Evolutionary conservation across 768 basidiomycete genomes (phyloP), one percentile per base, ranked within the genome.

Genomic region (Podaxis sp.): DNA sequence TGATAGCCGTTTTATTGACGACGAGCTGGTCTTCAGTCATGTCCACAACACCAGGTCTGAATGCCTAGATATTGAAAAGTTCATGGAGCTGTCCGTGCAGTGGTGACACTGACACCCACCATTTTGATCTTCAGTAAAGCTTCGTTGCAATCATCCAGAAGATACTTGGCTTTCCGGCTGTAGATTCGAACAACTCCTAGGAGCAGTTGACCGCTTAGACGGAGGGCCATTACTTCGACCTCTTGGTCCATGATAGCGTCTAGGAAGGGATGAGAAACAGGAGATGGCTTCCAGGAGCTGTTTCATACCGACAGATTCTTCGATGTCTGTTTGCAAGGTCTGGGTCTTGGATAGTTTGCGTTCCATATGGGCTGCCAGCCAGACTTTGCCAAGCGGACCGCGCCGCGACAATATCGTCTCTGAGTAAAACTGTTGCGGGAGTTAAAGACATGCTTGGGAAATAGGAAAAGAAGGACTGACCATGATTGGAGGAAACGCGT

Each of bases 341-440:
- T 96, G 93, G 27, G 89, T 87, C 75, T 98, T 99, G 66, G 92
- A 94, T 68, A 99, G 87, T 78, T 98, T 98, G 69, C 93, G 87
- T 75, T 98, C 95, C 88, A 96, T 95, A 81, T 98, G 96, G 1
- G 97, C 96, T 44, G 96, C 95, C 57, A 99, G 89, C 97, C 97
- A 99, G 79, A 99, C 94, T 77, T 89, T 93, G 37, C 94, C 96
- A 40, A 99, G 80, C 3, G 96, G 93, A 47, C 96, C 95, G 59
- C 93, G 89, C 67, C 94, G 89, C 50, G 93, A 93, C 65, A 97
- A 82, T 73, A 98, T 93, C 37, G 93, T 88, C 71, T 97, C 94
- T 53, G 93, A 94, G 71, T 93, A 95, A 73, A 95, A 95, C 92
- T 92, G 37, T 21, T 25, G n/a, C 40, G 21, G 21, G 11, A 2